phyloP scores from a whole-genome alignment of 352 stramenopile genomes.

The Pythium aristosporum region DNA sequence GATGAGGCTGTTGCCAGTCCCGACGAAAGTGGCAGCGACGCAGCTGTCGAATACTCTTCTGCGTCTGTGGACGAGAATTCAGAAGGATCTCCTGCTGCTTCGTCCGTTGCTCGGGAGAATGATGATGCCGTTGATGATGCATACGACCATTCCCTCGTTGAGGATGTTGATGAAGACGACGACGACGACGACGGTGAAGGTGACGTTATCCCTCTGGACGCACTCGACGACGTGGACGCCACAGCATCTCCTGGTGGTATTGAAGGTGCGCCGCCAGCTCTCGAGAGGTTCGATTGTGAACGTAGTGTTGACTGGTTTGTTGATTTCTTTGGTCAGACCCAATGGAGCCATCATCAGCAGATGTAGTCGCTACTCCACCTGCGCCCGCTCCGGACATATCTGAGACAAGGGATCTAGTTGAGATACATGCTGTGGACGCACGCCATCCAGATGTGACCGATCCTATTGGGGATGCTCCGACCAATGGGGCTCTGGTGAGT shows the following conservation, averaged over 20 bases:
- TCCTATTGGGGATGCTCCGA: background rate
- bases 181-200: constrained; percentile 6
- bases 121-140: background rate
- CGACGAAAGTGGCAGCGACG: background rate
- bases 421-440: background rate
- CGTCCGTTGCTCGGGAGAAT: background rate
- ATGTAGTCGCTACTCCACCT: background rate
- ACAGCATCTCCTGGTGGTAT: background rate
- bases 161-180: constrained; percentile 1
- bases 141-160: background rate
- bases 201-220: constrained; percentile 1
- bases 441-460: background rate
- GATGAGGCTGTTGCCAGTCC: background rate
- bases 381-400: too few species aligned
- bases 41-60: background rate
- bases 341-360: background rate
- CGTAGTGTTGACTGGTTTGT: background rate
- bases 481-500: background rate
- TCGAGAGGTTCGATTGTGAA: background rate
- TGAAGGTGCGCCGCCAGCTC: background rate
- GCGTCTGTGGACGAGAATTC: background rate
- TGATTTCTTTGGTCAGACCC: background rate
- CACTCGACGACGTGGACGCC: constrained; percentile 1
- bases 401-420: background rate
- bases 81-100: background rate